Conservation (phyloP, 345 rosid genomes). For the Arabidopsis arenosa region DNA sequence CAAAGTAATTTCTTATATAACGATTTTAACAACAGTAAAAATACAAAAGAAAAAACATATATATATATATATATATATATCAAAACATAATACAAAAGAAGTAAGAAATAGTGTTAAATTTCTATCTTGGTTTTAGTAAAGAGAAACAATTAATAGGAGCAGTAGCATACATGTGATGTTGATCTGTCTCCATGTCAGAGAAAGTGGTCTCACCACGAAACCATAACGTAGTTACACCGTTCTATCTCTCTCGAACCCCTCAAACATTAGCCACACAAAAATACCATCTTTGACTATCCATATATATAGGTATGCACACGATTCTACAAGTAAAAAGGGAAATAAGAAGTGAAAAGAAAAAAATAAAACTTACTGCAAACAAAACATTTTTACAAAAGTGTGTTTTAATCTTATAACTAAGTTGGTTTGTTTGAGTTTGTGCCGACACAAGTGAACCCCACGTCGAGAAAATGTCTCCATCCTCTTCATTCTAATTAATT, state of each 20-base stretch:
- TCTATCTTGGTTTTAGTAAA: background rate
- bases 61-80: too few species aligned
- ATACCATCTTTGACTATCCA: background rate
- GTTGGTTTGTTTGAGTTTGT: conserved; percentile 26
- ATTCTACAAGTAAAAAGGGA: background rate
- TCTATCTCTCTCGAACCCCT: conserved; percentile 37
- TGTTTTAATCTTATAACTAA: background rate
- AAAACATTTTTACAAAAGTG: too few species aligned
- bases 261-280: conserved; percentile 32
- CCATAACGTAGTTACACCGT: conserved; percentile 34
- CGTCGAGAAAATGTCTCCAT: conserved; percentile 31
- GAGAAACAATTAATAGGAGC: conserved; percentile 30
- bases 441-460: conserved; percentile 28
- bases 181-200: conserved; percentile 44
- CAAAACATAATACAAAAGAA: background rate
- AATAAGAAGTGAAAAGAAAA: background rate
- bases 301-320: background rate
- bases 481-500: conserved; percentile 18
- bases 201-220: conserved; percentile 45
- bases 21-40: background rate
- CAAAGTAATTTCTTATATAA: background rate
- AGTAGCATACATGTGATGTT: conserved; percentile 39
- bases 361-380: background rate
- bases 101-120: background rate
- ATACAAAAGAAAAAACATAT: too few species aligned